Evolutionary conservation across 2,329 filamentous ascomycete species (phyloP).

Genomic region (Elsinoe fawcettii): DNA sequence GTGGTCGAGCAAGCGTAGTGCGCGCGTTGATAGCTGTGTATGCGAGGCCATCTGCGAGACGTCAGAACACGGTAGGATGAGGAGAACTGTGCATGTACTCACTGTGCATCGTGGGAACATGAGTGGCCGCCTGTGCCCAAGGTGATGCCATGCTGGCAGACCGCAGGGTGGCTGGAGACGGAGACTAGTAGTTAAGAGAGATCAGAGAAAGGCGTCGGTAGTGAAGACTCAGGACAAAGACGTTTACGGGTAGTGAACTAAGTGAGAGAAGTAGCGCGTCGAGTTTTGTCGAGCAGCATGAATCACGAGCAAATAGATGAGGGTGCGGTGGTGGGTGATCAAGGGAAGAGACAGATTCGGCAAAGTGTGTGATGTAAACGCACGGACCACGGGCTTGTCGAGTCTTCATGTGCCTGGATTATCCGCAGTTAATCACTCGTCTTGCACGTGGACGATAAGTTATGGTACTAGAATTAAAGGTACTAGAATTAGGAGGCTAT

Average conservation of each 20-base stretch:
- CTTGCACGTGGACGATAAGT: too few species aligned
- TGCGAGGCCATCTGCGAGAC: constrained; percentile 29
- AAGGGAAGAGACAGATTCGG: not conserved
- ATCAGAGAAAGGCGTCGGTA: not conserved
- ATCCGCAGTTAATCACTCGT: too few species aligned
- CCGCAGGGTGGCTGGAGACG: not conserved
- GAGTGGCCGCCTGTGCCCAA: not conserved
- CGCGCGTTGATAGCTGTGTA: constrained; percentile 42
- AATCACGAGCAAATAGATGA: not conserved
- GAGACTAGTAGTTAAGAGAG: not conserved
- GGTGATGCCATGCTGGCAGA: not conserved
- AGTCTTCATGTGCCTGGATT: too few species aligned
- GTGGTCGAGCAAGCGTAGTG: constrained; percentile 29
- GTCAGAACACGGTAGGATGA: not conserved
- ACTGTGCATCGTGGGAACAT: not conserved
- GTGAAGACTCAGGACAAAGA: not conserved
- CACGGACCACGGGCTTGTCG: not conserved
- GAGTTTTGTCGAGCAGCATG: not conserved
- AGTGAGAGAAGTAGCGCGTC: too few species aligned
- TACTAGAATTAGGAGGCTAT: too few species aligned
- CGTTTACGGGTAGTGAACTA: too few species aligned
- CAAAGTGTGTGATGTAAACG: not conserved
- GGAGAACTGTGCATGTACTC: not conserved
- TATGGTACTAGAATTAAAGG: too few species aligned
- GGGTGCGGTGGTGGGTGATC: not conserved